Evolutionary conservation across 2,329 filamentous ascomycete genomes (phyloP).

Genomic region (Drechslerella coelobrocha): DNA sequence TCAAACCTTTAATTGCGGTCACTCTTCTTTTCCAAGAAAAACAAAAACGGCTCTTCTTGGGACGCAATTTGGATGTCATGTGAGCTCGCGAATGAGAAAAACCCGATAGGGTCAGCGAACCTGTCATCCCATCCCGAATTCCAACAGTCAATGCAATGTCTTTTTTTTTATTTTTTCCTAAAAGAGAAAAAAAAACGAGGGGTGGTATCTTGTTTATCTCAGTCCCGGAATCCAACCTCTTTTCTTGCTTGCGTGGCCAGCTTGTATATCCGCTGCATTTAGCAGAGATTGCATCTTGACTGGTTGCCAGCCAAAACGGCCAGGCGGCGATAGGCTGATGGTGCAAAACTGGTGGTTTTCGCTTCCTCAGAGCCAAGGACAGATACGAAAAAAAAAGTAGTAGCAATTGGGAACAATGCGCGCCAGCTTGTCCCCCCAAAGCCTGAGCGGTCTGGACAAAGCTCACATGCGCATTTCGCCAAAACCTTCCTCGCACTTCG

Average conservation of each 20-base stretch:
- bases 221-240: slow-evolving; percentile 32
- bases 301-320: slow-evolving; percentile 14
- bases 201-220: slow-evolving; percentile 44
- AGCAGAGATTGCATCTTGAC: slow-evolving; percentile 45
- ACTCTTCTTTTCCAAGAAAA: slow-evolving; percentile 22
- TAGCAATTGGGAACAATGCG: slow-evolving; percentile 40
- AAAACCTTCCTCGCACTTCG: slow-evolving; percentile 25
- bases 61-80: slow-evolving; percentile 47
- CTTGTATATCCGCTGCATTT: slow-evolving; percentile 51
- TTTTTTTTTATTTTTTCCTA: too few species aligned
- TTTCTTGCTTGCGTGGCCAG: slow-evolving; percentile 38
- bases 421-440: slow-evolving; percentile 7
- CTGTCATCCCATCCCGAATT: slow-evolving; percentile 26
- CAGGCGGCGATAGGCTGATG: slow-evolving; percentile 3
- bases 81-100: slow-evolving; percentile 45
- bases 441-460: slow-evolving; percentile 20
- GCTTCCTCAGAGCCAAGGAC: slow-evolving; percentile 44
- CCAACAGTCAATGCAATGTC: too few species aligned
- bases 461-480: slow-evolving; percentile 48
- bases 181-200: slow-evolving; percentile 13
- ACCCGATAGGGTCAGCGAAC: slow-evolving; percentile 29
- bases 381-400: slow-evolving; percentile 28
- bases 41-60: slow-evolving; percentile 25
- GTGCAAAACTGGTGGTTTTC: slow-evolving; percentile 4
- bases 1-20: slow-evolving; percentile 47